Evolutionary conservation across 176 grass and related monocot species (phyloP), one percentile per base, ranked within the genome.

Genomic region (Juncus effusus): DNA sequence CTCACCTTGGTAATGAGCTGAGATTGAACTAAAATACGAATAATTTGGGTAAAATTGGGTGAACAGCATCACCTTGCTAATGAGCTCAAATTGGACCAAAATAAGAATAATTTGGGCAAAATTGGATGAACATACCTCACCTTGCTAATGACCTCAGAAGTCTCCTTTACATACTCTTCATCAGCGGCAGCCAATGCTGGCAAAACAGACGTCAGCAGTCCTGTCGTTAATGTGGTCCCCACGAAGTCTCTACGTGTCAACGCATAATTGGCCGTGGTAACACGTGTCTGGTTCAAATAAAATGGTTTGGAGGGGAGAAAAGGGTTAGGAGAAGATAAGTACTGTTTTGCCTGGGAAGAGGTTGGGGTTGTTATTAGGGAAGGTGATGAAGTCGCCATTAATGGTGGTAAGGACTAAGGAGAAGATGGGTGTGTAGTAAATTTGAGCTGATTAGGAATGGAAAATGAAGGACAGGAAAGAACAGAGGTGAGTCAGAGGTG

Each of bases 91-190:
- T 28, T 28, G 19, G 1, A 28, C 19, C 19, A 28, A 28, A 47
- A 47, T 6, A 47, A 47, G 44, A 47, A 47, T 47, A 6, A 9
- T 47, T 47, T 47, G 6, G 9, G 44, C 2, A 6, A 6, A 15
- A 58, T 45, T 42, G 3, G 51, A n/a, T 52, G 12, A 40, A 72
- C 69, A 72, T 76, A 84, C 52, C 89, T 86, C 69, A 94, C 83
- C 89, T 90, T 99, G 44, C 65, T 87, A 82, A 99, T 99, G 78
- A 99, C 78, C 78, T 93, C 85, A 56, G 74, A 61, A 1, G 95
- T 93, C 83, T 99, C 95, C 78, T 69, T 87, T 73, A 93, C 78
- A 84, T 94, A 99, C 81, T 99, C 89, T 1, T 90, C 95, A 44
- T 99, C 85, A n/a, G 51, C 41, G 2, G 42, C 76, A 11, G 89